Base-by-base conservation (phyloP, 225 moss, liverwort and hornwort genomes). In the Takakia lepidozioides region DNA sequence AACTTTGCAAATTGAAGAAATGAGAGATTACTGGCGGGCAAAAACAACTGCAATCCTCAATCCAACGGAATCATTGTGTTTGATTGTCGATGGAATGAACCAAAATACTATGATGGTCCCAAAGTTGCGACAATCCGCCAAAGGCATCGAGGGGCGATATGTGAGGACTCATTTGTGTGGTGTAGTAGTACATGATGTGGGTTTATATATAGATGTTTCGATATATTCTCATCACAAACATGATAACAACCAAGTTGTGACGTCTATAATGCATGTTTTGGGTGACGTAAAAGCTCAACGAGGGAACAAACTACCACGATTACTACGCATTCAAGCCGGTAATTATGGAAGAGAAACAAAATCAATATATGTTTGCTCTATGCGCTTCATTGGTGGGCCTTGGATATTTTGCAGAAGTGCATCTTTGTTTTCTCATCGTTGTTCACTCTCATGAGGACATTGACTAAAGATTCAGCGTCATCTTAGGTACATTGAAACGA, bases 211-310 rank as follows among this genome's bases (percentile, higher is more conserved):
- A 41, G 6, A 41, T 16, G n/a, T 41, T 4, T 41, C n/a, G 41
- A 41, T 41, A 41, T 14, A 41, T 19, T 41, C 41, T 7, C 41
- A 41, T 19, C 41, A 16, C 14, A 41, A 5, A 16, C 41, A 41
- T 41, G 41, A 41, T 15, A 41, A 16, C 41, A 41, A 41, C 41
- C 41, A 41, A 41, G 41, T 41, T 4, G n/a, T 41, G 5, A 7
- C 14, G 4, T 7, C 41, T 7, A 16, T 41, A 4, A 7, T 41
- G 41, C 41, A 41, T 15, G 41, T 41, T 4, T 7, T 41, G 3
- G 41, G n/a, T 4, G 14, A 41, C 19, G 41, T 41, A 41, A 4
- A 16, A 4, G 8, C 8, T 7, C 15, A 19, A 19, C 15, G n/a
- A 15, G 41, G 41, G n/a, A n/a, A n/a, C 19, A 16, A 4, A 41